These are phyloP conservation scores for Penicilliopsis zonata DNA, from an alignment of 495 filamentous ascomycete genomes.

Conservation along the genomic window DNA sequence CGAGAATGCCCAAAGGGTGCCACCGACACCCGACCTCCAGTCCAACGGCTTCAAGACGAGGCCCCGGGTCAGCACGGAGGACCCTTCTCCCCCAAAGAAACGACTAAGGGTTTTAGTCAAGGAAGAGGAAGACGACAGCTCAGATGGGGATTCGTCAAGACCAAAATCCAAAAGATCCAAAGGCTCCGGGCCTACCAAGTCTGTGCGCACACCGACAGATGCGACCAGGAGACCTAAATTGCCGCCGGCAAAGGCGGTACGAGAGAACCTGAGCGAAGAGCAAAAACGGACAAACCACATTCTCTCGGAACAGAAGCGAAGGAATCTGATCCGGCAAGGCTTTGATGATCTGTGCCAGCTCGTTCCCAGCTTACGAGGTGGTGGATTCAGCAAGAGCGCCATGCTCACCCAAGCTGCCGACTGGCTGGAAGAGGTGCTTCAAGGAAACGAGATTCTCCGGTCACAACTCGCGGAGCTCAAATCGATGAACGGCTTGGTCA, in stretches of 20 bases:
- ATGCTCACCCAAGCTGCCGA: constrained; percentile 58
- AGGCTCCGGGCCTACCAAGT: constrained; percentile 16
- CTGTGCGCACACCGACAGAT: constrained; percentile 20
- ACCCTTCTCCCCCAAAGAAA: constrained; percentile 21
- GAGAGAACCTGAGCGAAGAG: constrained; percentile 71
- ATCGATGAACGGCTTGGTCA: constrained; percentile 28
- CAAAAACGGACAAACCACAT: constrained; percentile 87
- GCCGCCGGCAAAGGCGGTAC: constrained; percentile 33
- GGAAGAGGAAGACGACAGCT: constrained; percentile 23
- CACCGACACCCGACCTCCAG: constrained; percentile 3
- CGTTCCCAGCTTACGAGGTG: constrained; percentile 56
- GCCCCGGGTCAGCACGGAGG: constrained; percentile 8
- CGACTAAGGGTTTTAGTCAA: constrained; percentile 21
- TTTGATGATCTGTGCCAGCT: constrained; percentile 61
- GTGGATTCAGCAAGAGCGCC: constrained; percentile 70
- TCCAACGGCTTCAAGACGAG: constrained; percentile 2
- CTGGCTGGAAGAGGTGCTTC: constrained; percentile 60
- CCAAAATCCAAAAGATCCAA: constrained; percentile 40
- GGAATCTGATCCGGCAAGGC: constrained; percentile 64
- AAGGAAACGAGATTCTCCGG: constrained; percentile 47
- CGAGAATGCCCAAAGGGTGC: constrained; percentile 7
- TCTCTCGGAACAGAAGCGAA: constrained; percentile 74
- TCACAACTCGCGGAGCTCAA: constrained; percentile 32
- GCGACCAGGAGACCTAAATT: constrained; percentile 18
- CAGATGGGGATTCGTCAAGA: constrained; percentile 25